Evolutionary conservation across 805 yeast genomes (phyloP), one percentile per base, ranked within the genome.

Genomic region (Candida sanyiensis): DNA sequence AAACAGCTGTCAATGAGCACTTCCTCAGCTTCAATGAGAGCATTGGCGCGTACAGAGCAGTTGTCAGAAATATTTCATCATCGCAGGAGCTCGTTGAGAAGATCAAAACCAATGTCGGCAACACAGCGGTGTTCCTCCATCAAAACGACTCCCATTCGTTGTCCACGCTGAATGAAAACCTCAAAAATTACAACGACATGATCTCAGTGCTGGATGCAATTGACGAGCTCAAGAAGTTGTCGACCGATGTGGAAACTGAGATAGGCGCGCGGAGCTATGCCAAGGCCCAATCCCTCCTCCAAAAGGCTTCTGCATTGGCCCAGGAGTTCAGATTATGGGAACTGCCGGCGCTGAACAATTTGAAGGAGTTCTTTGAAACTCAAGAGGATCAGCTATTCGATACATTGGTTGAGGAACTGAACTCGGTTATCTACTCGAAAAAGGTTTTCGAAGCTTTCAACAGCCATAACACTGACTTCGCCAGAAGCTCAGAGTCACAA

Each of bases 1-100:
- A 80, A 43, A 62, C 61, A 18, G 85, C 89, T 2, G 96, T 89
- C 21, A 82, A 81, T 47, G 83, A 80, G 38, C 83, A 87, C 55
- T 81, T 80, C 56, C 89, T 85, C 56, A 80, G 86, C 2, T 88
- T 90, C 62, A 88, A 86, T 57, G 81, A 78, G 48, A 78, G 87
- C 48, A 78, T 90, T 32, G 95, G 95, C 0, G 80, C 90, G 5
- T 90, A 86, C 59, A 81, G 86, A 39, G 68, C 75, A 31, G 78
- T 88, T 2, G 75, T 83, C 3, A 67, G 72, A 31, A 68, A 80
- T 1, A 69, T 89, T 16, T 65, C 75, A 19, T 73, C 81, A 28
- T 78, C 93, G 3, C 90, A 86, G 50, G 63, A 67, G 7, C 72
- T 73, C 16, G 67, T 84, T 2, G 47, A 59, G 3, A 62, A 57